phyloP scores from a whole-genome alignment of 805 yeast species.

The Alloascoidea hylecoeti region DNA sequence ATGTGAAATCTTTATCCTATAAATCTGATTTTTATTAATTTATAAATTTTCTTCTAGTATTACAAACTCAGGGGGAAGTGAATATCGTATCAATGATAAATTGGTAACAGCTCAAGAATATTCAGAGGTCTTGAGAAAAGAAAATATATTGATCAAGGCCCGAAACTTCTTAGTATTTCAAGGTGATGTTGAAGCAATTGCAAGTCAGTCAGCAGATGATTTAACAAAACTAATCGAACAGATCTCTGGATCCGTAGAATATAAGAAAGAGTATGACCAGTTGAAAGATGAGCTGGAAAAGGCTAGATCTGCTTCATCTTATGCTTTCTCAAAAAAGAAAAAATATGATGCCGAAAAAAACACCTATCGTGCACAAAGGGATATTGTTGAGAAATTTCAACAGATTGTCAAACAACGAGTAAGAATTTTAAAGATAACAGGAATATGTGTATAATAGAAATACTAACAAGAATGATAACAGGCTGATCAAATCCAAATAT shows the following conservation, averaged over 20 bases:
- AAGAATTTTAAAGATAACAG: too few relatives aligned
- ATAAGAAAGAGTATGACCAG: conserved; percentile 47
- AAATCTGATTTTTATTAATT: background rate
- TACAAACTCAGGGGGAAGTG: conserved; percentile 43
- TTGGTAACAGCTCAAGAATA: conserved; percentile 54
- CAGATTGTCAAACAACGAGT: conserved; percentile 33
- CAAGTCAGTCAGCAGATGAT: conserved; percentile 71
- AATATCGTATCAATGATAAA: conserved; percentile 49
- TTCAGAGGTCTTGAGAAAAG: conserved; percentile 46
- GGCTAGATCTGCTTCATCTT: conserved; percentile 49
- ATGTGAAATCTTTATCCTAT: background rate
- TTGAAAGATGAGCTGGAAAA: conserved; percentile 45
- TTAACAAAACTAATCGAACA: conserved; percentile 65
- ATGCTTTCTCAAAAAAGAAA: conserved; percentile 55
- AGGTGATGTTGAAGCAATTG: conserved; percentile 92
- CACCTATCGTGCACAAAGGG: conserved; percentile 64
- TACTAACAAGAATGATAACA: too few relatives aligned
- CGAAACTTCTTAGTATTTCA: conserved; percentile 89
- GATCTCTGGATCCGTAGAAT: conserved; percentile 70
- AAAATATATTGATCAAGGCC: conserved; percentile 79
- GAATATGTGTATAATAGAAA: too few relatives aligned
- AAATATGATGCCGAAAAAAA: conserved; percentile 59
- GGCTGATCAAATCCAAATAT: conserved; percentile 20
- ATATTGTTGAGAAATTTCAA: conserved; percentile 57
- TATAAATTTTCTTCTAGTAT: conserved; percentile 17